Base-by-base conservation (phyloP, 208 protist genomes). In the Trypanosoma cruzi region DNA sequence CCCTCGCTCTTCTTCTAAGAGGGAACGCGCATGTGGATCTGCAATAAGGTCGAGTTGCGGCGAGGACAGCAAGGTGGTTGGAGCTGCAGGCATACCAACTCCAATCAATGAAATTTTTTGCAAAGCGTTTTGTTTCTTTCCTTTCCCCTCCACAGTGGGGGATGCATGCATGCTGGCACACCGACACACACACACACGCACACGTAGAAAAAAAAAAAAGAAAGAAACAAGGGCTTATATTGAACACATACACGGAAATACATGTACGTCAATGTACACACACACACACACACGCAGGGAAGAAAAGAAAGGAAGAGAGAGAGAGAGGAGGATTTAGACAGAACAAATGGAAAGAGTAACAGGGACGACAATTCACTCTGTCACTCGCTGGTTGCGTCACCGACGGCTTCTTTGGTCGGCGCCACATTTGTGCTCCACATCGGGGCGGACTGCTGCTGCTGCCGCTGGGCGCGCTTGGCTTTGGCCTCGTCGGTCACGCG, bases 401-500 rank as follows among this genome's bases (percentile, higher is more conserved):
- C 37, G 50, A 10, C 28, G 18, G 46, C 7, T 34, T 55, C 46
- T 55, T 42, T 48, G 5, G 10, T 2, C 5, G 29, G n/a, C 56
- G 40, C 20, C 24, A 57, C 34, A 31, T 53, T 49, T 0, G 74
- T 86, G 67, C 75, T 86, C 54, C 73, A 80, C 32, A 64, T 68
- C 0, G 69, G 36, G 6, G 69, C 46, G n/a, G 74, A 57, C 20
- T 73, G 63, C 53, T 76, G 64, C 37, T 75, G 68, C 29, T 79
- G 70, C 42, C 75, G 73, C 0, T 13, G 46, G 14, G 85, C 64
- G 31, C 90, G 80, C 54, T 80, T 74, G 71, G 70, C 64, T 55
- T 86, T 90, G 8, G 63, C 63, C 56, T 91, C 87, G 32, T 76
- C 68, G 16, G 52, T 52, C 6, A 89, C n/a, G 48, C 87, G 83